phyloP scores from a whole-genome alignment of 1,284 basidiomycete genomes.

The Vanrija humicola region DNA sequence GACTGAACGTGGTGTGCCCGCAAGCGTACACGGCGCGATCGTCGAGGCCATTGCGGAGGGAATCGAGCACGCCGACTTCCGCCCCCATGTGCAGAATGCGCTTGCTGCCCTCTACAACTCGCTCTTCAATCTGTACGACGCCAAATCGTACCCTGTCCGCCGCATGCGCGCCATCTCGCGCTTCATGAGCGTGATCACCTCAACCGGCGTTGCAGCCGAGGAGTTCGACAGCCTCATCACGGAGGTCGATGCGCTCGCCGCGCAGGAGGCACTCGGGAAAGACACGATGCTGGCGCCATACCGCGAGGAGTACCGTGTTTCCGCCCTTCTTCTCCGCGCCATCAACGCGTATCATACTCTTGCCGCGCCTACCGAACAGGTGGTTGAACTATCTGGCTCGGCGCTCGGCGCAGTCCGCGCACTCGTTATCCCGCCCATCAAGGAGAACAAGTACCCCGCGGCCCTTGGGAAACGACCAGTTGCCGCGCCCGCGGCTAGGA shows the following conservation, averaged over 20 bases:
- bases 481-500: neutral
- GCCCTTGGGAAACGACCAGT: neutral
- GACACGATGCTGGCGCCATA: constrained; percentile 17
- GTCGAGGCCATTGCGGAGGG: constrained; percentile 27
- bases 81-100: constrained; percentile 24
- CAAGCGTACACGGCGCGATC: constrained; percentile 18
- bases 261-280: constrained; percentile 9
- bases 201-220: constrained; percentile 18
- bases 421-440: constrained; percentile 22
- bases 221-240: constrained; percentile 16
- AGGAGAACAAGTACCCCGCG: neutral
- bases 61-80: constrained; percentile 22
- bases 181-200: constrained; percentile 14
- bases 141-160: constrained; percentile 27
- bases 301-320: constrained; percentile 26
- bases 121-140: constrained; percentile 29
- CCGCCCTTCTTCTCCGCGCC: constrained; percentile 19
- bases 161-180: constrained; percentile 20
- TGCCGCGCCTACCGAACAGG: constrained; percentile 13
- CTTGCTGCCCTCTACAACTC: constrained; percentile 24
- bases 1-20: neutral
- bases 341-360: constrained; percentile 29
- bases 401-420: constrained; percentile 23
- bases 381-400: constrained; percentile 13
- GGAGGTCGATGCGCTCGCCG: neutral